Evolutionary conservation across 75 land plant genomes (phyloP), one percentile per base, ranked within the genome.

Genomic region (Selaginella moellendorffii): DNA sequence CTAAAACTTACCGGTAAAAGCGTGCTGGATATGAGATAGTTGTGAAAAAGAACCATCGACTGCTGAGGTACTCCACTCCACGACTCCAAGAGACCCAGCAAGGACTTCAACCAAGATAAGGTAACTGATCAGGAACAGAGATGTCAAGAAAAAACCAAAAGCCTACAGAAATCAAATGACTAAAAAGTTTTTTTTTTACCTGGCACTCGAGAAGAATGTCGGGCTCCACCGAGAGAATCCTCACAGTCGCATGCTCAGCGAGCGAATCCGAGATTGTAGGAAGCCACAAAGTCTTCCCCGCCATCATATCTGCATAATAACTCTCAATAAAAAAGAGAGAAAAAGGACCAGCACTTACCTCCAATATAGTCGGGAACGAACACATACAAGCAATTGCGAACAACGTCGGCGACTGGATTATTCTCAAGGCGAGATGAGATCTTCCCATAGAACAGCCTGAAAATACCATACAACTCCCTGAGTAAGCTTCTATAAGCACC

Each of bases 161-260:
- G n/a, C n/a, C n/a, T n/a, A n/a, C n/a, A n/a, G n/a, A n/a, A n/a
- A n/a, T n/a, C n/a, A n/a, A n/a, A n/a, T n/a, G n/a, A n/a, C n/a
- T n/a, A n/a, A n/a, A n/a, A n/a, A n/a, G n/a, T n/a, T n/a, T n/a
- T n/a, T n/a, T n/a, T n/a, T 0, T 53, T 20, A 85, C 99, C 99
- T 89, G 99, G 54, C 83, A 81, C 63, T 89, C 90, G 63, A 95
- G 68, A 24, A 88, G 83, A 24, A 83, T 79, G 54, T 89, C 90
- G 27, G 96, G 72, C 14, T 81, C 82, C 10, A 86, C 64, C 20
- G 83, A 72, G 30, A 89, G 71, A 82, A 86, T 81, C 73, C 85
- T 85, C 28, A 89, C 81, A 62, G 90, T 82, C 54, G 87, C 87
- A 42, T 85, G 81, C 65, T 95, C 96, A 53, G 69, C 75, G 42